Base-by-base conservation (phyloP, 441 rosid genomes). In the Adansonia madagascariensis region DNA sequence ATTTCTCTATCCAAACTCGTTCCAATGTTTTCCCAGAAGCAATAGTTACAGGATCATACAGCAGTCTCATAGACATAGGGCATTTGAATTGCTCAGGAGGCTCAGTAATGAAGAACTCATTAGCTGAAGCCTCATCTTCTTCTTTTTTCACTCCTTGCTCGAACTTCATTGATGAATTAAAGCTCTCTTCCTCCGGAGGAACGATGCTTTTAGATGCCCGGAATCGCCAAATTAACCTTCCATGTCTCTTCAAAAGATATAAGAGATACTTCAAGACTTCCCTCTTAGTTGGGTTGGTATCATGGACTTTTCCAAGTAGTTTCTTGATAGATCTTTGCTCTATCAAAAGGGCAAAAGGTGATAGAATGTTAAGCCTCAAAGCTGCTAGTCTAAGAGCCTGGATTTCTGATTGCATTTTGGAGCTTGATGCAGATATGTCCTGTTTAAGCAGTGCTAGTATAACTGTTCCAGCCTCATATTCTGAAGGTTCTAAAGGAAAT, bases 11-110 rank as follows among this genome's bases (percentile, higher is more conserved):
- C 84, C 89, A 87, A 46, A 77, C 65, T 8, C 87, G 78, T 72
- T 89, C 90, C 61, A 75, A 85, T 27, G 92, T 85, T 79, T 82
- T 80, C 66, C 92, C 92, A 57, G 89, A 83, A 71, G 84, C 78
- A 73, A 84, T 81, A 27, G 84, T 77, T 18, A 87, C 88, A 6
- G 92, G 92, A 81, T 89, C 89, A 59, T 78, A 82, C 85, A 87
- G 78, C 31, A 89, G 62, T 74, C 82, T 84, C 63, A 31, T 65
- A 7, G 90, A 87, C 20, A 87, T 56, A 3, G 88, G 88, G 78
- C 92, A 89, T 73, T 65, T 73, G 79, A 87, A 83, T 72, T 85
- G 79, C 53, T 61, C 80, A 6, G 89, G 89, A 63, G 80, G 80
- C 56, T 78, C 80, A 59, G 77, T 77, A 52, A 66, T 22, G 55